A percentile compares a stretch with the other conserved stretches of the same genome.
Conservation (phyloP, 2,329 filamentous ascomycete species). For the Simplicillium sp. region DNA sequence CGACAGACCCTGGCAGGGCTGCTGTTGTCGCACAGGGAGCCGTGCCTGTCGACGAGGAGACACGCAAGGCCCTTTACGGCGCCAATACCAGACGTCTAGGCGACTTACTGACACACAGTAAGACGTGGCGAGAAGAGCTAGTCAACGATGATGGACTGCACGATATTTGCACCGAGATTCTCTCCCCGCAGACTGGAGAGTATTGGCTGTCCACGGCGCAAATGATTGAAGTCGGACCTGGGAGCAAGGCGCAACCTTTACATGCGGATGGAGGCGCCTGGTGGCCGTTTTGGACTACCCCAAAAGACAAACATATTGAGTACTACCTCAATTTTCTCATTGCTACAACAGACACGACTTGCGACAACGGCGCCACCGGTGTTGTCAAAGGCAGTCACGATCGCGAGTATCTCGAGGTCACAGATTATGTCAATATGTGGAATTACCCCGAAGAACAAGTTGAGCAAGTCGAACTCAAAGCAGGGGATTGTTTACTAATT, state of each 20-base stretch:
- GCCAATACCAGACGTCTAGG: conserved; percentile 12
- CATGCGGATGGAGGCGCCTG: not conserved
- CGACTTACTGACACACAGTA: not conserved
- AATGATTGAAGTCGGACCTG: not conserved
- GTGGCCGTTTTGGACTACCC: conserved; percentile 1
- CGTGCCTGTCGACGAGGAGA: conserved; percentile 2
- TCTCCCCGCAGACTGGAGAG: not conserved
- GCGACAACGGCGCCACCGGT: conserved; percentile 4
- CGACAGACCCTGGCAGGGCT: not conserved
- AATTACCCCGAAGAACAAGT: conserved; percentile 7
- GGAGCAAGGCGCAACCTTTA: too few relatives aligned
- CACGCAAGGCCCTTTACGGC: conserved; percentile 9
- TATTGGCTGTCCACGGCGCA: not conserved
- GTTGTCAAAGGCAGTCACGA: conserved; percentile 2
- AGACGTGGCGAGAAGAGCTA: not conserved
- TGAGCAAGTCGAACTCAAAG: conserved; percentile 7
- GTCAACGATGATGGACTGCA: not conserved
- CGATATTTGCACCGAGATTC: not conserved
- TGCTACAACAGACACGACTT: not conserved
- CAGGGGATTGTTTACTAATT: conserved; percentile 6
- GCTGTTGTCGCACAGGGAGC: not conserved
- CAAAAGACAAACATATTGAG: conserved; percentile 3
- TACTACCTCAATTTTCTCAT: conserved; percentile 7
- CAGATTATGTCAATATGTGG: not conserved
- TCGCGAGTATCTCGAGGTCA: not conserved